Percentiles rank a stretch among this genome's conserved stretches.
Evolutionary conservation across 73 alveolate genomes (phyloP).

Genomic region (Effrenium voratum): DNA sequence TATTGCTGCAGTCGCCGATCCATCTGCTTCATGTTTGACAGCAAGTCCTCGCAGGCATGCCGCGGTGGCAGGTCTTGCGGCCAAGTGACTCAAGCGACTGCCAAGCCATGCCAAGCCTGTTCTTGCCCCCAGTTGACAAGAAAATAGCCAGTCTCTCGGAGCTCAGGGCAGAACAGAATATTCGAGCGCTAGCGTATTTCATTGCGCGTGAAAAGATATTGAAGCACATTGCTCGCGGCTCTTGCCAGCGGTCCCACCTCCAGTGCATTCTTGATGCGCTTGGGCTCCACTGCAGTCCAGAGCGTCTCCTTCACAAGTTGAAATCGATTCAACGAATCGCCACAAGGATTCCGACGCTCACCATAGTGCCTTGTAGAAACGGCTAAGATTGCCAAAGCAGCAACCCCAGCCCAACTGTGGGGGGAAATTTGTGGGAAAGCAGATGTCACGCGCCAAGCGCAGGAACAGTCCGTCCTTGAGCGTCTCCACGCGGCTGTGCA

Average conservation of each 20-base stretch:
- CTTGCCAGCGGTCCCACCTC: background rate
- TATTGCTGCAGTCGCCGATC: conserved; percentile 87
- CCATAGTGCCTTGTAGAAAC: conserved; percentile 56
- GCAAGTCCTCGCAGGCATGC: background rate
- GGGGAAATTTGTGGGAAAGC: no score
- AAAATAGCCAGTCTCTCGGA: no score
- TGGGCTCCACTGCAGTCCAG: conserved; percentile 98
- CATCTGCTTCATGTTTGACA: conserved; percentile 92
- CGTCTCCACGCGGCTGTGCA: conserved; percentile 66
- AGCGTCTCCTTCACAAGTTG: conserved; percentile 97
- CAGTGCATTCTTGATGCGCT: conserved; percentile 95
- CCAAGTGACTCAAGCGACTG: no score
- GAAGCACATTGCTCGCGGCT: no score
- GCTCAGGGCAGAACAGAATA: no score
- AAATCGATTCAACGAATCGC: conserved; percentile 94
- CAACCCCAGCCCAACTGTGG: no score
- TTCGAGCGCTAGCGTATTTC: no score
- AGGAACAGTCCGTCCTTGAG: conserved; percentile 22
- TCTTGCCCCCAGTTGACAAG: no score
- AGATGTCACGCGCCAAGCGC: no score
- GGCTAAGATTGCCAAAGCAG: no score
- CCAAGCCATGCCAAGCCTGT: background rate
- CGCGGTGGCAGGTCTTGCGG: background rate
- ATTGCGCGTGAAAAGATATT: no score
- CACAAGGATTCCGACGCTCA: conserved; percentile 24